phyloP scores from a whole-genome alignment of 192 early-diverging fungal genomes.

The Spizellomyces sp. region DNA sequence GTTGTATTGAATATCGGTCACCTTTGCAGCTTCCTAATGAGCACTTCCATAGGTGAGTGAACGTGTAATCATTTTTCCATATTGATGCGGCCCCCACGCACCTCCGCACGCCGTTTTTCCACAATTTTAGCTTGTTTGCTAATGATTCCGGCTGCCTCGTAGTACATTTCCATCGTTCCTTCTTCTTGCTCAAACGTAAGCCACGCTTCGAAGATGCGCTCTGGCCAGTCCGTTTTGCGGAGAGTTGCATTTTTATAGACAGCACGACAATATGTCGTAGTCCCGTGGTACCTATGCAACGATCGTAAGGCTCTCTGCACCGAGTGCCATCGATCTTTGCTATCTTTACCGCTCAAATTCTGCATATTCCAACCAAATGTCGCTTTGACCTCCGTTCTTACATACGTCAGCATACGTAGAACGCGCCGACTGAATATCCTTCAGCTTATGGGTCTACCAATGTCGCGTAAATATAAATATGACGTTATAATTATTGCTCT shows the following conservation, averaged over 20 bases:
- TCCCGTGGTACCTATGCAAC: background rate
- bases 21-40: no score
- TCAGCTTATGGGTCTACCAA: conserved; percentile 22
- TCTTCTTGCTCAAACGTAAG: conserved; percentile 35
- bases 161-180: conserved; percentile 22
- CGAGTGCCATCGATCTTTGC: no score
- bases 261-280: conserved; percentile 3
- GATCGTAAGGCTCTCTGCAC: no score
- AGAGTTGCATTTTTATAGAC: conserved; percentile 31
- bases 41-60: no score
- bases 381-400: conserved; percentile 20
- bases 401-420: no score
- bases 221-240: conserved; percentile 33
- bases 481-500: no score
- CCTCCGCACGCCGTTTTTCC: conserved; percentile 3
- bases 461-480: no score
- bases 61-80: no score
- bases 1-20: no score
- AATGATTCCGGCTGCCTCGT: conserved; percentile 23
- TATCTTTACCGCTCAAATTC: conserved; percentile 36
- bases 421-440: conserved; percentile 12
- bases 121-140: conserved; percentile 15
- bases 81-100: background rate
- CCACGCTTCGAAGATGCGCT: conserved; percentile 38
- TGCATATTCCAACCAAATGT: conserved; percentile 28